Percentiles rank a stretch among this genome's conserved stretches.
phyloP scores from a whole-genome alignment of 1,284 basidiomycete species.

The Moesziomyces antarcticus region DNA sequence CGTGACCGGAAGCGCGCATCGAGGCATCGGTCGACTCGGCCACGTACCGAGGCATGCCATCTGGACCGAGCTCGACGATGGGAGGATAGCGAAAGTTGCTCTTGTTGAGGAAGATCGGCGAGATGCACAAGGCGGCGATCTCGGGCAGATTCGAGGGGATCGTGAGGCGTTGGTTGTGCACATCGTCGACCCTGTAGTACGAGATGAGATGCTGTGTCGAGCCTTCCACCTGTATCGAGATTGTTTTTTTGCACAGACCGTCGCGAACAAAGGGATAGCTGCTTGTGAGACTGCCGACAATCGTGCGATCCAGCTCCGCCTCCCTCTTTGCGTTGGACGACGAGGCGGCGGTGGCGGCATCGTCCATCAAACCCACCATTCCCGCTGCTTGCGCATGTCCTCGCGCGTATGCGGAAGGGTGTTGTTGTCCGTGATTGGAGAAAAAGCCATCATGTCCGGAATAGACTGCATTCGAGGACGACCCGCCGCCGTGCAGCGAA shows the following conservation, averaged over 20 bases:
- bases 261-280: constrained; percentile 60
- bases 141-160: constrained; percentile 89
- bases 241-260: constrained; percentile 76
- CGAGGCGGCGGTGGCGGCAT: constrained; percentile 7
- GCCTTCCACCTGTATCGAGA: constrained; percentile 87
- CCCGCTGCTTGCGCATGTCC: constrained; percentile 41
- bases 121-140: constrained; percentile 84
- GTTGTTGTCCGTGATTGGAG: constrained; percentile 7
- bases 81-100: constrained; percentile 90
- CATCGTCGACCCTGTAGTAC: constrained; percentile 93
- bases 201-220: constrained; percentile 94
- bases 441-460: constrained; percentile 24
- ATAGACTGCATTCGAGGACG: constrained; percentile 26
- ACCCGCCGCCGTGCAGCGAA: constrained; percentile 11
- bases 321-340: constrained; percentile 25
- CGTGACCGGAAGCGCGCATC: constrained; percentile 23
- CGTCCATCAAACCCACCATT: constrained; percentile 29
- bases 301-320: constrained; percentile 49
- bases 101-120: constrained; percentile 87
- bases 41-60: constrained; percentile 78
- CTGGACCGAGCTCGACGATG: constrained; percentile 82
- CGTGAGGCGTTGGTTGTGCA: constrained; percentile 84
- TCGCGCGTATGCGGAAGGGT: constrained; percentile 6
- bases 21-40: constrained; percentile 67
- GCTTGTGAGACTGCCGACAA: constrained; percentile 61